Evolutionary conservation across 2,329 filamentous ascomycete species (phyloP), one percentile per base, ranked within the genome.

Genomic region (Microsporum ferrugineum): DNA sequence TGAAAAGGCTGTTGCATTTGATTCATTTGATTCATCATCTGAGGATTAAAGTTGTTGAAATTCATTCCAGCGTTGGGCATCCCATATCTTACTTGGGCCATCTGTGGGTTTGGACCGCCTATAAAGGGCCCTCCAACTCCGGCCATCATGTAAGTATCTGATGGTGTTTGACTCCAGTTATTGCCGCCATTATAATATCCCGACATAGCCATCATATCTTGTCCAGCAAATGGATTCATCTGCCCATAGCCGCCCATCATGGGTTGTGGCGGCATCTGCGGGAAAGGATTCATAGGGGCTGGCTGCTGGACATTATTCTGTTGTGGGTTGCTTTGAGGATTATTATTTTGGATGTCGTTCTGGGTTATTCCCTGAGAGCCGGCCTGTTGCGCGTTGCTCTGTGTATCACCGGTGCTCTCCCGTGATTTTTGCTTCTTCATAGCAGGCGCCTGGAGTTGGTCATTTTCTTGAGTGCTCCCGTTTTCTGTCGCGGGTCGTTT

Each of bases 401-500:
- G 59, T 14, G 57, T 34, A 38, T 58, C 36, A 31, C 43, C 36
- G 7, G 56, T 8, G 41, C n/a, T 57, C 14, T 80, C 70, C 74
- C 76, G 68, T 67, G 76, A 67, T 75, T 74, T 77, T 55, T 74
- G 73, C 63, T 76, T 78, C 66, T 78, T 79, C 66, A 71, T 66
- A 14, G 68, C 66, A 31, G 71, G 68, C 56, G 65, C 58, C 41
- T 65, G 65, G 38, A 69, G 61, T 73, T 75, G 68, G 78, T 78
- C 69, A 72, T 75, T 61, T 81, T 82, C 84, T 85, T 87, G 41
- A 81, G 84, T 70, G 61, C 74, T 78, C 57, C 74, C 75, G 60
- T 81, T 74, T 59, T 91, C 87, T 39, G 92, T 89, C 12, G 91
- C 90, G 8, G 88, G 82, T 27, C 94, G 85, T 77, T 97, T 99